phyloP scores from a whole-genome alignment of 177 flowering plant genomes.

The Vitis hybrid region DNA sequence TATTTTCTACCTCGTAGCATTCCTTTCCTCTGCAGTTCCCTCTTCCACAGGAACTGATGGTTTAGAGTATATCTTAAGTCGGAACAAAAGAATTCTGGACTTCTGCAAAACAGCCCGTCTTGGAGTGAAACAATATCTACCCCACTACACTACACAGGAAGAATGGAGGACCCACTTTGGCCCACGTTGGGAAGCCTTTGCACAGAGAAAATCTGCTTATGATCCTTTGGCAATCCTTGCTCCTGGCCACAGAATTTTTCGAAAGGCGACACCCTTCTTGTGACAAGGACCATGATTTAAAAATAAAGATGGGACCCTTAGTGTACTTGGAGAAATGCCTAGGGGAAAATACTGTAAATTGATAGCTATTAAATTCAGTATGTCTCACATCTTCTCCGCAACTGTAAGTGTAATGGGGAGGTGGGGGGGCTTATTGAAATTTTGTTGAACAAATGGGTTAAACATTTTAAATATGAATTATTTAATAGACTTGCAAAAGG shows the following conservation, averaged over 20 bases:
- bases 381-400: constrained; percentile 9
- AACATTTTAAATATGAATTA: constrained; percentile 8
- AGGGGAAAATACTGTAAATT: constrained; percentile 11
- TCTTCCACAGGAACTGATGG: constrained; percentile 49
- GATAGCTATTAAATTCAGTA: constrained; percentile 3
- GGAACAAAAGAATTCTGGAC: constrained; percentile 48
- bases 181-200: constrained; percentile 56
- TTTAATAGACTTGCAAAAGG: constrained; percentile 12
- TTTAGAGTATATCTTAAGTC: constrained; percentile 43
- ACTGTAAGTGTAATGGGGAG: constrained; percentile 12
- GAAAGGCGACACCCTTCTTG: constrained; percentile 36
- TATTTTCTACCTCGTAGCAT: constrained; percentile 70
- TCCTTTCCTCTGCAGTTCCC: constrained; percentile 67
- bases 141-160: constrained; percentile 62
- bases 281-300: constrained; percentile 11
- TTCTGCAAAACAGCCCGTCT: constrained; percentile 42
- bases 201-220: constrained; percentile 57
- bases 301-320: constrained; percentile 3
- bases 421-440: constrained; percentile 5
- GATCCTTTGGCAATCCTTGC: constrained; percentile 82
- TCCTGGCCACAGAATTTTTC: constrained; percentile 86
- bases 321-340: constrained; percentile 15
- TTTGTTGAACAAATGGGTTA: constrained; percentile 5
- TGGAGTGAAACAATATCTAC: constrained; percentile 78
- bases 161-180: constrained; percentile 88